Conservation (phyloP, 2,329 filamentous ascomycete species). For the Microcera coccophila region DNA sequence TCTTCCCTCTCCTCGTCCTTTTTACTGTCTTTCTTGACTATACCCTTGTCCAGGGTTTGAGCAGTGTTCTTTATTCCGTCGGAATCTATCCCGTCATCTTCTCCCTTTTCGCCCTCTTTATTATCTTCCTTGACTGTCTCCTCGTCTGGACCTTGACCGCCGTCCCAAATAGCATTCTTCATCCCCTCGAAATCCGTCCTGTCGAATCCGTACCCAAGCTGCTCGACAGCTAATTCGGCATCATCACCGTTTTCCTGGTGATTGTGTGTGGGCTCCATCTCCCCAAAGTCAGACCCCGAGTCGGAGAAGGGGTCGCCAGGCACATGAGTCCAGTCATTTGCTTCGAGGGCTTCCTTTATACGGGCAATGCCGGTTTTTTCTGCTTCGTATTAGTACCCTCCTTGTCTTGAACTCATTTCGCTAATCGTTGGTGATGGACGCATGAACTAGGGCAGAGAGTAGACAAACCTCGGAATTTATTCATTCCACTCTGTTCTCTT, state of each 20-base stretch:
- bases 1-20: conserved; percentile 23
- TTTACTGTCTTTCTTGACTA: conserved; percentile 2
- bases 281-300: conserved; percentile 29
- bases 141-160: conserved; percentile 27
- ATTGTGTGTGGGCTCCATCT: conserved; percentile 33
- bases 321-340: conserved; percentile 59
- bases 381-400: conserved; percentile 27
- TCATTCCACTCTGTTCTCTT: conserved; percentile 38
- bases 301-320: conserved; percentile 19
- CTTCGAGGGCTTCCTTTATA: conserved; percentile 57
- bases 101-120: conserved; percentile 7
- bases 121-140: conserved; percentile 4
- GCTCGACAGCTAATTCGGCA: conserved; percentile 41
- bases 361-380: conserved; percentile 58
- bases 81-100: conserved; percentile 47
- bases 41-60: conserved; percentile 21
- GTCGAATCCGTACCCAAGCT: conserved; percentile 51
- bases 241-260: conserved; percentile 30
- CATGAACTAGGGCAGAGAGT: neutral
- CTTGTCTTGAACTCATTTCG: too few species aligned
- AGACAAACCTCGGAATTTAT: conserved; percentile 56
- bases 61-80: conserved; percentile 47
- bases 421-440: too few species aligned
- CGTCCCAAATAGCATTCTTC: conserved; percentile 49
- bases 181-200: conserved; percentile 50